Conservation (phyloP, 805 yeast genomes). For the Kazachstania bromeliacearum region DNA sequence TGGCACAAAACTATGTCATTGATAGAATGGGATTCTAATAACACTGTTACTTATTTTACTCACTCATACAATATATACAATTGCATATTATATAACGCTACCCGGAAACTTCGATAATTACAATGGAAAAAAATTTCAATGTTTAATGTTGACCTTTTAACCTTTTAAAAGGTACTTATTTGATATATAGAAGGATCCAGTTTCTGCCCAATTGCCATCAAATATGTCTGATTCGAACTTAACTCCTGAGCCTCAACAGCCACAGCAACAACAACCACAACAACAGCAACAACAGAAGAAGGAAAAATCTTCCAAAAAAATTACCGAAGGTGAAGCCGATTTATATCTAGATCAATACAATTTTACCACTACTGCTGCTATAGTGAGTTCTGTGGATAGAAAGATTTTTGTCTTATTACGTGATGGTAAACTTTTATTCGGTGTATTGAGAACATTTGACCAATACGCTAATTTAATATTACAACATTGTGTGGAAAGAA, state of each 20-base stretch:
- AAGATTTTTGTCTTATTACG: constrained; percentile 75
- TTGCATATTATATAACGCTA: no score
- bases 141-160: no score
- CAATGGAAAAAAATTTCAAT: no score
- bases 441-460: constrained; percentile 89
- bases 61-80: no score
- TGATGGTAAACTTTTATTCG: constrained; percentile 83
- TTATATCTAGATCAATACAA: constrained; percentile 71
- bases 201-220: no score
- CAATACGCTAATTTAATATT: constrained; percentile 87
- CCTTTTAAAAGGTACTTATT: no score
- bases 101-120: no score
- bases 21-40: constrained; percentile 49
- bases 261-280: constrained; percentile 1
- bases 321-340: constrained; percentile 39
- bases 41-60: not conserved
- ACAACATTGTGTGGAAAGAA: constrained; percentile 83
- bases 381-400: constrained; percentile 76
- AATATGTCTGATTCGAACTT: no score
- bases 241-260: not conserved
- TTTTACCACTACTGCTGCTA: constrained; percentile 84
- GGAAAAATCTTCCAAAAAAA: constrained; percentile 17
- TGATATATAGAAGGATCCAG: no score
- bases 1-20: constrained; percentile 85
- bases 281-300: constrained; percentile 3